Conservation (phyloP, 2,329 filamentous ascomycete species). For the Penicillium sp. region DNA sequence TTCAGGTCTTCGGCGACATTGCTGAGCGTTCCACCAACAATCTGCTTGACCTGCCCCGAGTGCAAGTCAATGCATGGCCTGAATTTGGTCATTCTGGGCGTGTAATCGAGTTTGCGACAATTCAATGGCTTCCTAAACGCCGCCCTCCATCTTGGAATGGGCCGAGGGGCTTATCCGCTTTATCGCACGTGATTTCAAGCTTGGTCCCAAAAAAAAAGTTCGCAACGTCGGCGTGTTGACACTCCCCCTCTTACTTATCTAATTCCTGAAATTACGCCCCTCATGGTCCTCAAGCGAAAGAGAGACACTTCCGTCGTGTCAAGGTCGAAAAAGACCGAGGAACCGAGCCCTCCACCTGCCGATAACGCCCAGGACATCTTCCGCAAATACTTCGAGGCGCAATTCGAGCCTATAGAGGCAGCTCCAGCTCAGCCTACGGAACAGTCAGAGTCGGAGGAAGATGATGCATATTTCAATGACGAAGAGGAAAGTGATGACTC, state of each 20-base stretch:
- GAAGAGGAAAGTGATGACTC: slow-evolving; percentile 31
- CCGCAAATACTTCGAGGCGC: slow-evolving; percentile 81
- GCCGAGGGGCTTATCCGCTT: slow-evolving; percentile 28
- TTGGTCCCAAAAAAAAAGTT: slow-evolving; percentile 26
- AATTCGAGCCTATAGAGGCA: slow-evolving; percentile 73
- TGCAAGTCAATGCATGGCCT: slow-evolving; percentile 97
- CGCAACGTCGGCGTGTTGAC: slow-evolving; percentile 2
- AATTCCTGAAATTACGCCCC: slow-evolving; percentile 21
- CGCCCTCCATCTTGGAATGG: too few species aligned
- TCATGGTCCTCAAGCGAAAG: slow-evolving; percentile 55
- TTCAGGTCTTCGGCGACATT: slow-evolving; percentile 68
- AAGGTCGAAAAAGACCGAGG: slow-evolving; percentile 25
- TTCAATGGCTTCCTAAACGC: neutral
- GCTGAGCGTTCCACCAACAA: slow-evolving; percentile 91
- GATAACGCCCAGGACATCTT: slow-evolving; percentile 70
- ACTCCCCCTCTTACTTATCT: neutral
- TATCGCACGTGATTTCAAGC: slow-evolving; percentile 43
- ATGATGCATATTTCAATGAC: slow-evolving; percentile 24
- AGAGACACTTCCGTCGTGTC: slow-evolving; percentile 43
- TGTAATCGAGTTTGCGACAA: neutral
- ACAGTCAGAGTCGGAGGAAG: slow-evolving; percentile 24
- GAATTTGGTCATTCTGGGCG: slow-evolving; percentile 80
- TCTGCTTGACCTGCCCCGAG: slow-evolving; percentile 97
- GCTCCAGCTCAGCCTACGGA: slow-evolving; percentile 13
- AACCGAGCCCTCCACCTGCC: slow-evolving; percentile 26